These are phyloP conservation scores for Yamadazyma scolyti DNA, from an alignment of 805 yeast genomes.

Conservation along the genomic window DNA sequence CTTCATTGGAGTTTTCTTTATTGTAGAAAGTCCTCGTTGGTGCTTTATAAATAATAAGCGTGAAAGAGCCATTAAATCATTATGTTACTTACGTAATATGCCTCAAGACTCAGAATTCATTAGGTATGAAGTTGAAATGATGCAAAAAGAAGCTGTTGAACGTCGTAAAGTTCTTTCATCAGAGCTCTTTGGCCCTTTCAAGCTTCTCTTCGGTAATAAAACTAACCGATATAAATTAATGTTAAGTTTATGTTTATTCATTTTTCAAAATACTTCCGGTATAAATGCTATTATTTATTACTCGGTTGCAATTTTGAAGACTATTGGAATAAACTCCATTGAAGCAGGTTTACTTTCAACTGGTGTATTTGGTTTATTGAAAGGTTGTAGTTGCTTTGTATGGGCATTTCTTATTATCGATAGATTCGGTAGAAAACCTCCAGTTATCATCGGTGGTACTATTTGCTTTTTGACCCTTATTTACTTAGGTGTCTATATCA, in stretches of 20 bases:
- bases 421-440: conserved; percentile 41
- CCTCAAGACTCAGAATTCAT: conserved; percentile 36
- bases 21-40: conserved; percentile 47
- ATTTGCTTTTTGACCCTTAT: conserved; percentile 43
- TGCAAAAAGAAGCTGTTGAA: conserved; percentile 21
- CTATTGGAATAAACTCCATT: conserved; percentile 46
- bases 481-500: conserved; percentile 47
- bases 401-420: conserved; percentile 47
- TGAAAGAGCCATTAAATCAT: conserved; percentile 27
- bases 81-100: conserved; percentile 39
- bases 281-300: conserved; percentile 50
- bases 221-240: conserved; percentile 30
- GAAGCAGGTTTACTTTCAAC: conserved; percentile 47
- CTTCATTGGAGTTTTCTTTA: conserved; percentile 32
- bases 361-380: conserved; percentile 50
- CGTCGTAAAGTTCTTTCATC: conserved; percentile 26
- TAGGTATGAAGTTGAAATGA: conserved; percentile 32
- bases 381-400: conserved; percentile 38
- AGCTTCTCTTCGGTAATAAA: conserved; percentile 24
- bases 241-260: conserved; percentile 34
- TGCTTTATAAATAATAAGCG: conserved; percentile 31
- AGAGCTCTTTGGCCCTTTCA: conserved; percentile 38
- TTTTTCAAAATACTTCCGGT: conserved; percentile 45
- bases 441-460: conserved; percentile 33
- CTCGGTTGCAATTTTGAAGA: conserved; percentile 47